Conservation (phyloP, 169 alveolate genomes). For the Plasmodium coatneyi region DNA sequence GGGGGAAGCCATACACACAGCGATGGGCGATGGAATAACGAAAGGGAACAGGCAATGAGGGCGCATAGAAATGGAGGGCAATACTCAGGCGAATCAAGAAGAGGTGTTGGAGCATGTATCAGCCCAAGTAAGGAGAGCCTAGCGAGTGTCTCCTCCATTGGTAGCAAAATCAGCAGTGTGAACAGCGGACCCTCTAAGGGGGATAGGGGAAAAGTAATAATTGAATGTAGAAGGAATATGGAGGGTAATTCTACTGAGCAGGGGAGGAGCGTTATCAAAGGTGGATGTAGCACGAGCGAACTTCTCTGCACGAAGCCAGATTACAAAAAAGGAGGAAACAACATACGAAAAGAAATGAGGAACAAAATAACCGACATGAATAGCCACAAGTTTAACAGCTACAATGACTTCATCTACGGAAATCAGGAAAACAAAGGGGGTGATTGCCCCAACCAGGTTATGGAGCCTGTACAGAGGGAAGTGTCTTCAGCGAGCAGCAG, state of each 20-base stretch:
- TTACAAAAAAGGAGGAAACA: neutral
- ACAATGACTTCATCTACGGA: conserved; percentile 19
- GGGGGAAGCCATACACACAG: neutral
- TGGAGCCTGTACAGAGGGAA: conserved; percentile 12
- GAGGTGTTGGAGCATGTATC: neutral
- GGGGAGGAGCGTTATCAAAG: neutral
- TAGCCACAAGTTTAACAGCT: neutral
- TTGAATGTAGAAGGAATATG: neutral
- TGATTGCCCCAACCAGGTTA: neutral
- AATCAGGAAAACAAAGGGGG: neutral
- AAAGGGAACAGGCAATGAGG: neutral
- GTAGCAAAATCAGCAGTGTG: neutral
- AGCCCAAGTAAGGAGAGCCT: neutral
- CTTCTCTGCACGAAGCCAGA: neutral
- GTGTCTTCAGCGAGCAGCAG: conserved; percentile 1
- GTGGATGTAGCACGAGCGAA: neutral
- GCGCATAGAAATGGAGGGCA: neutral
- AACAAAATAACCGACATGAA: neutral
- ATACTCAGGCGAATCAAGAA: neutral
- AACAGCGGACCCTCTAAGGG: neutral
- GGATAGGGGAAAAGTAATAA: neutral
- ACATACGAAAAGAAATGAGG: conserved; percentile 5
- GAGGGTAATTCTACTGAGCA: neutral
- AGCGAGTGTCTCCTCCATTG: neutral
- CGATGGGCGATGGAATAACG: neutral